These are phyloP conservation scores for Canna indica DNA, from an alignment of 176 grass and related monocot genomes.

Conservation along the genomic window DNA sequence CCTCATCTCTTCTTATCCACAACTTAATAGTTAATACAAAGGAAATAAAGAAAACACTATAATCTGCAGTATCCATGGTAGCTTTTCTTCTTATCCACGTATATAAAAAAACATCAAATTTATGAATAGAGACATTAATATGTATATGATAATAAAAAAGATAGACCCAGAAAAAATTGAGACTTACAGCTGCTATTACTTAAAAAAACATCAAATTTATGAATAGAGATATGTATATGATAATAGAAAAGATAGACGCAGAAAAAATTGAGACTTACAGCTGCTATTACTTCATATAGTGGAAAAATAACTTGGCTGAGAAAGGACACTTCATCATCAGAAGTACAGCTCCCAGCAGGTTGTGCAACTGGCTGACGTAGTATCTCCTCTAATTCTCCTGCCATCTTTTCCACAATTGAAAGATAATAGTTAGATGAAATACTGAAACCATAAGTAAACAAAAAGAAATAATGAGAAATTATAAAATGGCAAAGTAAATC, in stretches of 20 bases:
- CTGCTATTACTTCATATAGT: conserved; percentile 62
- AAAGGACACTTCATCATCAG: conserved; percentile 53
- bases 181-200: conserved; percentile 65
- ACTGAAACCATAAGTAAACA: conserved; percentile 3
- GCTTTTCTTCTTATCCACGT: no score
- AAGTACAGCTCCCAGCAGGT: conserved; percentile 55
- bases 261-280: conserved; percentile 38
- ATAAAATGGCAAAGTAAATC: background rate
- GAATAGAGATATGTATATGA: background rate
- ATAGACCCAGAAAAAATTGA: background rate
- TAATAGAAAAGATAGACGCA: conserved; percentile 4
- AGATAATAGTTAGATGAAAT: background rate
- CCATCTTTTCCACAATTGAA: conserved; percentile 41
- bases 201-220: background rate
- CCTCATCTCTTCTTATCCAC: no score
- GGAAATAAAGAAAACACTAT: no score
- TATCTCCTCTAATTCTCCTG: conserved; percentile 70
- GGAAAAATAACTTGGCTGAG: conserved; percentile 81
- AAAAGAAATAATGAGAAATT: conserved; percentile 9
- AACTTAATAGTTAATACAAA: no score
- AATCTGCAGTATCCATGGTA: no score
- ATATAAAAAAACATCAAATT: no score
- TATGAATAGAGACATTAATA: background rate
- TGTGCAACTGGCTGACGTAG: conserved; percentile 40
- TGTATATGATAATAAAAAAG: background rate